Conservation (phyloP, 768 basidiomycete genomes). For the Leccinum variicolor region DNA sequence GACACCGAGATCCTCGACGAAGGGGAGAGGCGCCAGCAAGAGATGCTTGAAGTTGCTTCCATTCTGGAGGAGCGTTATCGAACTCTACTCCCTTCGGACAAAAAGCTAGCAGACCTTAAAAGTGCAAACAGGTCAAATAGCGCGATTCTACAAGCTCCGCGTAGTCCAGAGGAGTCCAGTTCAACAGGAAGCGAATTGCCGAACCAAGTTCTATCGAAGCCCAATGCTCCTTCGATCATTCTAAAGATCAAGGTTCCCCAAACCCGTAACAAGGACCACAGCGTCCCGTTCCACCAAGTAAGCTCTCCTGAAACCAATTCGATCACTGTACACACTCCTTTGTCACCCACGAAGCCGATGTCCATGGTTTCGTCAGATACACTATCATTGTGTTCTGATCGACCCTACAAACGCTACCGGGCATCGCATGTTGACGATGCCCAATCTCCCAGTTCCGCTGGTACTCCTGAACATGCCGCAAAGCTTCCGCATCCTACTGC, state of each 20-base stretch:
- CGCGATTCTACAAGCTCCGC: constrained; percentile 8
- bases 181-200: constrained; percentile 6
- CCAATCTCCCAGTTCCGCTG: constrained; percentile 25
- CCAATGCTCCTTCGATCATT: constrained; percentile 25
- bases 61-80: constrained; percentile 70
- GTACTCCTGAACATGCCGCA: constrained; percentile 17
- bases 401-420: constrained; percentile 30
- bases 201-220: constrained; percentile 14
- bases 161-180: constrained; percentile 14
- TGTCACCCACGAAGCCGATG: constrained; percentile 24
- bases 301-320: constrained; percentile 19
- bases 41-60: constrained; percentile 70
- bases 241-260: constrained; percentile 35
- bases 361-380: constrained; percentile 31
- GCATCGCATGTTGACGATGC: constrained; percentile 14
- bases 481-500: constrained; percentile 7
- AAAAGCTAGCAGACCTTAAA: constrained; percentile 37
- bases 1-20: constrained; percentile 44
- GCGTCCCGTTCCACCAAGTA: constrained; percentile 3
- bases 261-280: constrained; percentile 18
- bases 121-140: constrained; percentile 19
- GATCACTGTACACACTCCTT: constrained; percentile 7
- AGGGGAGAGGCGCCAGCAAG: constrained; percentile 69
- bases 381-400: constrained; percentile 26
- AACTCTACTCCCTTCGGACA: constrained; percentile 68